Conservation (phyloP, 116 monocot genomes). For the Dioscorea cayenensis region DNA sequence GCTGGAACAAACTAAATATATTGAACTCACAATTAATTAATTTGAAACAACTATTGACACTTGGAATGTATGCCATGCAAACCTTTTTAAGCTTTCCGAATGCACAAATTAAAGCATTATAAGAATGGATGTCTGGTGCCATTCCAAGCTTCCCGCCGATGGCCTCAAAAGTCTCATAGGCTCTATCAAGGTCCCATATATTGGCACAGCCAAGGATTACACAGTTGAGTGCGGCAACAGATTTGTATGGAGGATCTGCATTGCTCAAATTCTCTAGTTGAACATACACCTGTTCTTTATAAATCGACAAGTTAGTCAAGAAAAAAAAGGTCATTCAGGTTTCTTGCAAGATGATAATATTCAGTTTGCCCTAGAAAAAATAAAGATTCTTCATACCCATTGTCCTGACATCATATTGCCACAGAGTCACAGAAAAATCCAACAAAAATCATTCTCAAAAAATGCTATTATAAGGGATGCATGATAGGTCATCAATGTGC, state of each 20-base stretch:
- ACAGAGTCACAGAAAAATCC: no score
- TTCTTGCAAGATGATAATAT: background rate
- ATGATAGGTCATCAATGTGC: no score
- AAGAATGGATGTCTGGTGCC: conserved; percentile 88
- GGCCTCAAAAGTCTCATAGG: conserved; percentile 92
- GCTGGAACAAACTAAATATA: no score
- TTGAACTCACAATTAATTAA: no score
- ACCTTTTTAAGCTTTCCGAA: conserved; percentile 89
- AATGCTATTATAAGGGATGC: background rate
- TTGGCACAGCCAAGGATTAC: conserved; percentile 73
- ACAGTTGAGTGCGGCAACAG: no score
- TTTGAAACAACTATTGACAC: no score
- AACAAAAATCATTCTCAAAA: no score
- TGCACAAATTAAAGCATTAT: conserved; percentile 83
- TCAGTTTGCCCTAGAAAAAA: conserved; percentile 8
- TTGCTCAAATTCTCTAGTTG: conserved; percentile 8
- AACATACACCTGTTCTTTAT: no score
- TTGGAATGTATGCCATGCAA: background rate
- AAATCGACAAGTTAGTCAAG: no score
- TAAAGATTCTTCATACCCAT: no score
- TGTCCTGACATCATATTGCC: no score
- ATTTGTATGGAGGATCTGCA: conserved; percentile 7
- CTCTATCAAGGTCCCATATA: conserved; percentile 95
- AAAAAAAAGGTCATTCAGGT: no score
- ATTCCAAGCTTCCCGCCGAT: conserved; percentile 67